Evolutionary conservation across 768 basidiomycete species (phyloP), one percentile per base, ranked within the genome.

Genomic region (Agaricus sinodeliciosus): DNA sequence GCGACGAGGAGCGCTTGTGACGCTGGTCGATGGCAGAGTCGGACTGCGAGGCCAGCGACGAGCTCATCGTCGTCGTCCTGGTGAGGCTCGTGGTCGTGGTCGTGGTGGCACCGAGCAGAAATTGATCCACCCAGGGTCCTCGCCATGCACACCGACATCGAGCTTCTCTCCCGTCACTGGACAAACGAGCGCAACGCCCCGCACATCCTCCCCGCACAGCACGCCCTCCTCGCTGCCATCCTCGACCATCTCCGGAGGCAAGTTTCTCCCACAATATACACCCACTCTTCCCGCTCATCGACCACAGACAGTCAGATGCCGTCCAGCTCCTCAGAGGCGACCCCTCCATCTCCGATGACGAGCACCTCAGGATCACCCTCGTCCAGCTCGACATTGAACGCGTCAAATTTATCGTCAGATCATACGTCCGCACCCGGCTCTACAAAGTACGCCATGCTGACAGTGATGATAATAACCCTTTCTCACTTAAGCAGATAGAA

Each of bases 351-450:
- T 90, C 87, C 1, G 92, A 95, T 61, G 92, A 95, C 56, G 94
- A 97, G 57, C 93, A 97, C 61, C 88, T 94, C 55, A 76, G 91
- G 58, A 89, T 95, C 31, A 86, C 92, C 75, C 84, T 97, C 49
- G 94, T 90, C 0, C 91, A 94, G 69, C 94, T 91, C 0, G 94
- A 97, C 68, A 81, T 95, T 59, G 94, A 97, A 64, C 82, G 94
- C 39, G 90, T 92, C 60, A 94, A 93, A 68, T 97, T 93, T 63
- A 80, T 95, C 51, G 82, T 96, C 22, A 72, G 94, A 53, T 90
- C 91, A 1, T 97, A 95, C 65, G 78, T 95, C 4, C 79, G 94
- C 19, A 90, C 88, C 26, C 75, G 94, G 55, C 66, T 95, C 48
- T 84, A 78, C 74, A 97, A 97, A 80, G 94, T 88, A 56, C 41